Base-by-base conservation (phyloP, 495 filamentous ascomycete species). In the Xylaria intraflava region DNA sequence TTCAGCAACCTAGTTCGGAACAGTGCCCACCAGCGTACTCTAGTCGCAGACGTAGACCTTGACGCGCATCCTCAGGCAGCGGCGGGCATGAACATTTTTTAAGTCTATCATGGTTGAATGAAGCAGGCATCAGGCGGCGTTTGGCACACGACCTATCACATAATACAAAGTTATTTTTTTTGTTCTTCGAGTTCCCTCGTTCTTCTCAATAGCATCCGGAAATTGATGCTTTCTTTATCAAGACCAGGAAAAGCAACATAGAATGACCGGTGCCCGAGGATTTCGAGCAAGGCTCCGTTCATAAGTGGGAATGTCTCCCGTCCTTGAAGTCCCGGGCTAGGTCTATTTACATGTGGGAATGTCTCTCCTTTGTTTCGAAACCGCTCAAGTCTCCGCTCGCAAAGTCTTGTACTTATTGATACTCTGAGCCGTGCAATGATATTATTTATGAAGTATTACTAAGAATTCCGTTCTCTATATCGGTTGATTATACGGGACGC, bases 1-100 rank as follows among this genome's bases (percentile, higher is more conserved):
- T 98, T 98, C 66, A 73, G 79, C 24, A 95, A 95, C 60, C 72
- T 98, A 27, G 82, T 95, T 51, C 77, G 85, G 27, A 83, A 90
- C 43, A 89, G 86, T 50, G 74, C 70, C 46, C 81, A 88, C 48
- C 83, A 91, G 59, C 78, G 83, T 55, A 78, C 72, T 27, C 78
- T 79, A n/a, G 87, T 98, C 14, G 80, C 89, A 46, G 74, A 76
- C 36, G 82, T 96, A 31, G 90, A 96, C 66, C 78, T 96, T 7
- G 90, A 96, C 56, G 87, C 77, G 1, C 76, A 79, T 38, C 78
- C 42, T 17, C 42, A 45, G 14, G 23, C 42, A 26, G 23, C 19
- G 24, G 23, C 22, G 12, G 20, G 23, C 40, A 43, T 43, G 35
- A 38, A 5, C 8, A 38, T 38, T 38, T 4, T n/a, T 38, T 38